Evolutionary conservation across 1,284 basidiomycete genomes (phyloP), one percentile per base, ranked within the genome.

Genomic region (Ustilago trichophora): DNA sequence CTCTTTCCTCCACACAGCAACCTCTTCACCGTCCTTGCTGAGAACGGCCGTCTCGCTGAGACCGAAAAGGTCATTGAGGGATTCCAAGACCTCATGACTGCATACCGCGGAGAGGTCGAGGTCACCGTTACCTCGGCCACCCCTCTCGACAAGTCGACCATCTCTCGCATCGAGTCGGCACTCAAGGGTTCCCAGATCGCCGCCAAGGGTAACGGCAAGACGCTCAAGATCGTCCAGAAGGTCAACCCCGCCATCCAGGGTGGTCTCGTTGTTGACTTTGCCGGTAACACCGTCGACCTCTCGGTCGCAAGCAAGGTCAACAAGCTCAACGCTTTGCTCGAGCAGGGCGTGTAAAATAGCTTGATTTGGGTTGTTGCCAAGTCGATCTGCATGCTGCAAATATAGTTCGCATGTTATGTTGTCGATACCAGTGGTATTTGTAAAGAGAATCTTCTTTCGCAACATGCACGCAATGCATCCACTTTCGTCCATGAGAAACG

Each of bases 271-370:
- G 90, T 99, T 52, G 95, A 98, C 85, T 94, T 99, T 82, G 96
- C 93, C 73, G 95, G 98, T 86, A 94, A 94, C 86, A 93, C 92
- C 53, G 91, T 97, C 76, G 96, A 98, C 84, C 87, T 98, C 69
- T 93, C 91, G 76, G 94, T 96, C 50, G 89, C 89, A 48, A 91
- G 90, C 62, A 90, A 92, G 60, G 92, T 98, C 80, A 95, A 90
- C 83, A 93, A 93, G 85, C 88, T 97, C 82, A 98, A 97, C 87
- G 87, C 87, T 73, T 87, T 91, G 78, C 86, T 98, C 44, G 41
- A 68, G 27, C 65, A 68, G 58, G 65, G 65, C 22, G 42, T 68
- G 36, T 68, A 58, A 57, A 26, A 58, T 52, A 11, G 69, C 69
- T n/a, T n/a, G n/a, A n/a, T n/a, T n/a, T n/a, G n/a, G n/a, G n/a